Evolutionary conservation across 768 basidiomycete genomes (phyloP).

Genomic region (Kwoniella mangroviensis): DNA sequence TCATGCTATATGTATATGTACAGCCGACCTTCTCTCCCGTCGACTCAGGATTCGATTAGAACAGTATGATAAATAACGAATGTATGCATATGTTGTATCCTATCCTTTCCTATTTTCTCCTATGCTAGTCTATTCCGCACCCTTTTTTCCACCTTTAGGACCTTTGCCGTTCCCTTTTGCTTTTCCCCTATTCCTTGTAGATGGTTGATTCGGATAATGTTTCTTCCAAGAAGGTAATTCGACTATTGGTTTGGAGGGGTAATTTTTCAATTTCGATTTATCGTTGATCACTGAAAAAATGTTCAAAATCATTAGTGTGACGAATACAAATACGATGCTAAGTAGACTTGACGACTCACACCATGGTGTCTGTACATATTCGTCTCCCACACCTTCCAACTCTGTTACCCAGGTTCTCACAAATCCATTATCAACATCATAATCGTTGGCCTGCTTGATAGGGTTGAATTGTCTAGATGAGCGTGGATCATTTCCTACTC

Average conservation of each 20-base stretch:
- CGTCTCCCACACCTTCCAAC: constrained; percentile 45
- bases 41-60: too few species aligned
- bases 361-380: constrained; percentile 55
- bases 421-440: constrained; percentile 50
- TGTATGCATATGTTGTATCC: constrained; percentile 15
- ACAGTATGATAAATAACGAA: background rate
- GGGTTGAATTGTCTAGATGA: constrained; percentile 57
- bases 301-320: background rate
- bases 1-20: background rate
- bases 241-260: constrained; percentile 45
- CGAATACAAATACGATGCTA: background rate
- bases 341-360: constrained; percentile 36
- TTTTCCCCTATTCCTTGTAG: background rate
- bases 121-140: background rate
- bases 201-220: constrained; percentile 33
- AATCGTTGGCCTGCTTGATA: constrained; percentile 57
- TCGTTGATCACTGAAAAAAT: constrained; percentile 29
- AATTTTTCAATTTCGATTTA: constrained; percentile 32
- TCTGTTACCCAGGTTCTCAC: constrained; percentile 54
- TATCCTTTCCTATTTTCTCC: background rate
- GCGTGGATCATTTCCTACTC: constrained; percentile 57
- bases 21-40: background rate
- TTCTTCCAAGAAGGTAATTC: constrained; percentile 51
- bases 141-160: background rate
- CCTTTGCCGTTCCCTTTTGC: constrained; percentile 16